Evolutionary conservation across 768 basidiomycete genomes (phyloP).

Genomic region (Rhodotorula diobovata): DNA sequence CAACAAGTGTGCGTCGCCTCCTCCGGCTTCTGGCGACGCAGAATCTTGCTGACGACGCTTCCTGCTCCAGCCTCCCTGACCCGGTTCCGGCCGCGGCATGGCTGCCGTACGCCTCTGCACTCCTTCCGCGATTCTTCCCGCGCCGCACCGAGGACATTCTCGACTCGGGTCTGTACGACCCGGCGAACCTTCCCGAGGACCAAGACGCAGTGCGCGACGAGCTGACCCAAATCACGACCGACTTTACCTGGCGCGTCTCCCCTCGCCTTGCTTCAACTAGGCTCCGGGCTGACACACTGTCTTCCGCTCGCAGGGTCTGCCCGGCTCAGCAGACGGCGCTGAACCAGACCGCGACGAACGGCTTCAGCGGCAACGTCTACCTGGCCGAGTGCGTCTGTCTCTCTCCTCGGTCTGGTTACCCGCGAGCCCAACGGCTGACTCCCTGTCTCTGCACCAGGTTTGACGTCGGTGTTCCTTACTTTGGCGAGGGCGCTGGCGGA

Average conservation of each 20-base stretch:
- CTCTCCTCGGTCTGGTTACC: too few species aligned
- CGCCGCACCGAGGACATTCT: constrained; percentile 51
- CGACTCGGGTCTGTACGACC: constrained; percentile 23
- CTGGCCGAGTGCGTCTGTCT: constrained; percentile 14
- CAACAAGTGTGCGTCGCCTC: constrained; percentile 28
- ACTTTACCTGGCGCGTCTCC: constrained; percentile 30
- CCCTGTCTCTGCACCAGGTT: not conserved
- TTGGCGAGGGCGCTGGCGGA: not conserved
- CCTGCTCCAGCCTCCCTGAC: too few species aligned
- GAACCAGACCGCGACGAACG: not conserved
- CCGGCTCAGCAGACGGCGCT: constrained; percentile 31
- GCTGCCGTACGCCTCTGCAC: constrained; percentile 45
- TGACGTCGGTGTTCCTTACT: constrained; percentile 15
- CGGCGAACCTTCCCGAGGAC: not conserved
- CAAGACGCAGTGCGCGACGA: not conserved
- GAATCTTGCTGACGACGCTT: too few species aligned
- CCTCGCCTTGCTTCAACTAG: not conserved
- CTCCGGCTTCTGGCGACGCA: not conserved
- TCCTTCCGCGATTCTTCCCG: constrained; percentile 55
- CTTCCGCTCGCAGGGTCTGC: constrained; percentile 13
- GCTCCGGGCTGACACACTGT: not conserved
- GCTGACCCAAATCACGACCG: constrained; percentile 31
- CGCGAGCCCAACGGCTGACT: not conserved
- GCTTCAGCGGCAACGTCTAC: constrained; percentile 6
- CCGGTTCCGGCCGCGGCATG: constrained; percentile 31